Conservation (phyloP, 2,329 filamentous ascomycete species). For the Fusarium hostae region DNA sequence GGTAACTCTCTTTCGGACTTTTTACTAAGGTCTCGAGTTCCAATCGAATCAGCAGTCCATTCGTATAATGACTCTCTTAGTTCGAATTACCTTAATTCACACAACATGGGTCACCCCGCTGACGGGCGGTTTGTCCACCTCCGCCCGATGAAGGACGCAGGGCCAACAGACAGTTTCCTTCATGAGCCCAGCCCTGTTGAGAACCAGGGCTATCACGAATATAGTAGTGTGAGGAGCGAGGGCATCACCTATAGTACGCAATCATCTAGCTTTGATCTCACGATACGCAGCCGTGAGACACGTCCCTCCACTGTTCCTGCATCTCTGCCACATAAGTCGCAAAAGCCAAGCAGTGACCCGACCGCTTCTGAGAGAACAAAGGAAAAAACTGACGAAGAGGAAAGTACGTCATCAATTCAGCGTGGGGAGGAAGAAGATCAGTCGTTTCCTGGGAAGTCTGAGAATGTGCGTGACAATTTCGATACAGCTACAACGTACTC, state of each 20-base stretch:
- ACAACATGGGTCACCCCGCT: no score
- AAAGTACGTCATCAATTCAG: accelerated
- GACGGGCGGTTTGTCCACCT: accelerated
- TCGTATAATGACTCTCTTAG: no score
- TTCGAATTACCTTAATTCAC: no score
- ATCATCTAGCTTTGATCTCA: background rate
- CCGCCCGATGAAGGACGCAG: accelerated
- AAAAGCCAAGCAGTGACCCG: accelerated
- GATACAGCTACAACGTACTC: background rate
- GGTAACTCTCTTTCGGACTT: no score
- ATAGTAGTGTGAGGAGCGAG: background rate
- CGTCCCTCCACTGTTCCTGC: background rate
- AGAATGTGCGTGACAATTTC: accelerated
- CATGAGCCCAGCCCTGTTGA: accelerated
- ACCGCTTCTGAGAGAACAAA: accelerated
- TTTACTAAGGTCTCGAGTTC: no score
- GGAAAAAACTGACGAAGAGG: background rate
- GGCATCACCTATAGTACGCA: accelerated
- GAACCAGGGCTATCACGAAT: accelerated
- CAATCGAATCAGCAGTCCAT: no score
- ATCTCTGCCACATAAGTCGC: background rate
- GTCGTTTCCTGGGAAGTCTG: accelerated
- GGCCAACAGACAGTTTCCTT: background rate
- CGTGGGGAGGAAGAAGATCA: accelerated
- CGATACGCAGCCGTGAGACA: background rate